Conservation (phyloP, 768 basidiomycete species). For the Lyophyllum semitale region DNA sequence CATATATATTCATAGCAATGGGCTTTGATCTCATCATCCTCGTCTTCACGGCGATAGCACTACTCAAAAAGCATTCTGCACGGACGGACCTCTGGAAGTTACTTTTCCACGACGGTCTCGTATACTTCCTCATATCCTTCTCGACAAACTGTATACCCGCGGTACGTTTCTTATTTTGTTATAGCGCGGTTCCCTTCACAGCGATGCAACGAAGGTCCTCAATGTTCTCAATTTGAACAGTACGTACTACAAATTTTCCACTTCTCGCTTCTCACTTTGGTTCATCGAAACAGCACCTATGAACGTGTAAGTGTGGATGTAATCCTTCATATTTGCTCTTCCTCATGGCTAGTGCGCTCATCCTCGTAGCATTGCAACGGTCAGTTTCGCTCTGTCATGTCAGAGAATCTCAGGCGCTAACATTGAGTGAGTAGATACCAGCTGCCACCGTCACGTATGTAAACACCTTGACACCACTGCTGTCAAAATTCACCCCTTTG, state of each 20-base stretch:
- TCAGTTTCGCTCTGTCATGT: slow-evolving; percentile 25
- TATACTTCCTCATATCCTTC: slow-evolving; percentile 69
- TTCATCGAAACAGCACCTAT: slow-evolving; percentile 44
- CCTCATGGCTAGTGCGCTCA: neutral
- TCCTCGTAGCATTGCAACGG: slow-evolving; percentile 51
- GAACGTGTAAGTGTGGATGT: slow-evolving; percentile 39
- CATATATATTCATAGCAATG: slow-evolving; percentile 51
- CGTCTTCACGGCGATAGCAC: slow-evolving; percentile 52
- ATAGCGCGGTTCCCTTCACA: neutral
- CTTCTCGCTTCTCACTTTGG: slow-evolving; percentile 7
- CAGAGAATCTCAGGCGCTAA: slow-evolving; percentile 10
- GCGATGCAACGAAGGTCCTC: slow-evolving; percentile 40
- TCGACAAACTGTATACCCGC: slow-evolving; percentile 69
- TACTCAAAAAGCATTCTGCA: slow-evolving; percentile 51
- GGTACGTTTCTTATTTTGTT: slow-evolving; percentile 21
- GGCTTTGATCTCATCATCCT: slow-evolving; percentile 66
- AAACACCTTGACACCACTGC: neutral
- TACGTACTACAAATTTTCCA: slow-evolving; percentile 30
- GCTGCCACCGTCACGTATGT: slow-evolving; percentile 65
- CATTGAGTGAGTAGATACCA: slow-evolving; percentile 44
- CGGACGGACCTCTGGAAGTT: slow-evolving; percentile 67
- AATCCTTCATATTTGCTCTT: neutral
- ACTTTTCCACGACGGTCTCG: slow-evolving; percentile 73
- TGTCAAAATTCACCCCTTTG: slow-evolving; percentile 6
- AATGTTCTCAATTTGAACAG: slow-evolving; percentile 62